phyloP scores from a whole-genome alignment of 306 rosid genomes.

The Dalbergia cultrata region DNA sequence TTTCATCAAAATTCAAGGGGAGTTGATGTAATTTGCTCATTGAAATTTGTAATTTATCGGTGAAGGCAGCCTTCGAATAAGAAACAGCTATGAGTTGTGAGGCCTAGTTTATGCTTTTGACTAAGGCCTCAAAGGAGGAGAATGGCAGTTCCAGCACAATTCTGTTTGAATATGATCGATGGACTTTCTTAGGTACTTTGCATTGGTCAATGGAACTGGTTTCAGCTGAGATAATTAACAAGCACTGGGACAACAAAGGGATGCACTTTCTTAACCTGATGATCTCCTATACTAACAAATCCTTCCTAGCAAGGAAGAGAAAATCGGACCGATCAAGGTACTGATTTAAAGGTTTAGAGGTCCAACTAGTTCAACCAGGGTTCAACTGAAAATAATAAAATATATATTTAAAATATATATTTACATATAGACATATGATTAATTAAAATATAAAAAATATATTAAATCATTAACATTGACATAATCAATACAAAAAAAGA shows the following conservation, averaged over 20 bases:
- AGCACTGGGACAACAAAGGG: background rate
- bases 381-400: too few relatives aligned
- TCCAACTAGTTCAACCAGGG: too few relatives aligned
- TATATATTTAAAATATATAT: too few relatives aligned
- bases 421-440: too few relatives aligned
- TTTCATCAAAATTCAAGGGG: too few relatives aligned
- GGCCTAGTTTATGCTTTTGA: constrained; percentile 38
- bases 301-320: too few relatives aligned
- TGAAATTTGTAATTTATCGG: background rate
- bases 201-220: constrained; percentile 1
- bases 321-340: too few relatives aligned
- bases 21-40: too few relatives aligned
- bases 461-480: too few relatives aligned
- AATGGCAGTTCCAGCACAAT: constrained; percentile 37
- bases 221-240: background rate
- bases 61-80: constrained; percentile 32
- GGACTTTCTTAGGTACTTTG: constrained; percentile 26
- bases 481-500: too few relatives aligned
- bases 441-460: too few relatives aligned
- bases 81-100: constrained; percentile 17
- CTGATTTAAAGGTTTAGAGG: too few relatives aligned
- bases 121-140: background rate
- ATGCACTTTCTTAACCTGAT: background rate
- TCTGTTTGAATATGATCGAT: constrained; percentile 36
- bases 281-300: background rate